These are phyloP conservation scores for Aspergillus novofumigatus DNA, from an alignment of 2,329 filamentous ascomycete genomes.

Conservation along the genomic window DNA sequence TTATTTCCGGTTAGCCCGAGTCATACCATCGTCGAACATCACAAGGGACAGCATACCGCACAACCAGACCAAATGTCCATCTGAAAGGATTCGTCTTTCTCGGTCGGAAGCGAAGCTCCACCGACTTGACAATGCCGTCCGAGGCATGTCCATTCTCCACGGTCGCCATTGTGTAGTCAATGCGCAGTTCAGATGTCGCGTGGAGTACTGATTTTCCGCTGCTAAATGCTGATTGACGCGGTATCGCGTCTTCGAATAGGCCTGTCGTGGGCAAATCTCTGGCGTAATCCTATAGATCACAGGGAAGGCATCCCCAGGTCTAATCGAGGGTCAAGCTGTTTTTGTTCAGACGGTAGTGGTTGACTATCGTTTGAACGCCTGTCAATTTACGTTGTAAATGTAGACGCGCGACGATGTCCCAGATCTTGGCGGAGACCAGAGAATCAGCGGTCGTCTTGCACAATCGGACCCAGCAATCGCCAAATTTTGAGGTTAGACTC, in stretches of 20 bases:
- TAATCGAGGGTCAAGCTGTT: neutral
- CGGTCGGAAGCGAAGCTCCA: conserved; percentile 7
- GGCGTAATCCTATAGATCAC: neutral
- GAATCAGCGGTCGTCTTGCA: neutral
- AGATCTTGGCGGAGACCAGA: conserved; percentile 5
- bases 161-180: conserved; percentile 21
- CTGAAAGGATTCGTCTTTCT: conserved; percentile 22
- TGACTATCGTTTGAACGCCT: neutral
- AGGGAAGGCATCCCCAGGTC: neutral
- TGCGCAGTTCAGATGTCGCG: conserved; percentile 5
- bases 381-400: neutral
- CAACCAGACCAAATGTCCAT: conserved; percentile 33
- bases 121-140: conserved; percentile 16
- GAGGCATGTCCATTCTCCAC: conserved; percentile 24
- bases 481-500: neutral
- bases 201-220: neutral
- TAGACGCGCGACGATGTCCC: conserved; percentile 1
- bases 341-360: neutral
- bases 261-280: neutral
- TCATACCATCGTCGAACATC: neutral
- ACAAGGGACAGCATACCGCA: conserved; percentile 26
- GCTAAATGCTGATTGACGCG: neutral
- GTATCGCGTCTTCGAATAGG: conserved; percentile 2
- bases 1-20: conserved; percentile 7
- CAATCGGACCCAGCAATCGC: neutral